These are phyloP conservation scores for Musa beccarii DNA, from an alignment of 176 grass and related monocot species.

Conservation along the genomic window DNA sequence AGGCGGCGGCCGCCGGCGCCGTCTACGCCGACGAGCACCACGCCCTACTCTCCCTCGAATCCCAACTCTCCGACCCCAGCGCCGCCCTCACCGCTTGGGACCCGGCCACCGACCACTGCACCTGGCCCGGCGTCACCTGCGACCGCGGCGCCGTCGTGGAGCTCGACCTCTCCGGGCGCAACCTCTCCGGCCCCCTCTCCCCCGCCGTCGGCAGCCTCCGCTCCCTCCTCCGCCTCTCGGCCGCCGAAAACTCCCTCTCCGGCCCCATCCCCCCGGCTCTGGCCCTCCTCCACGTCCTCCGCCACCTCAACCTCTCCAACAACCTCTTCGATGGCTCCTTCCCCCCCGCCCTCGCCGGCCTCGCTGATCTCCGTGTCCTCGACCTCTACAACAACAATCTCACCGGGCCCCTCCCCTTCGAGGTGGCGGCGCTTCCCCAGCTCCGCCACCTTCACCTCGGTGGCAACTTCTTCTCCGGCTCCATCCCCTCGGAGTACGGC, in stretches of 20 bases:
- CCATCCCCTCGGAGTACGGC: conserved; percentile 58
- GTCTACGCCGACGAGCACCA: neutral
- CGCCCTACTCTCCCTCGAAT: neutral
- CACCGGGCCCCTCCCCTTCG: conserved; percentile 52
- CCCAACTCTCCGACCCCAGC: neutral
- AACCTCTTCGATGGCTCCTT: conserved; percentile 64
- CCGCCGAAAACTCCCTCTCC: conserved; percentile 38
- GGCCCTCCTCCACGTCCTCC: conserved; percentile 35
- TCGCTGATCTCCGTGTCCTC: conserved; percentile 37
- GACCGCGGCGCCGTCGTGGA: neutral
- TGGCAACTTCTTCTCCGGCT: conserved; percentile 58
- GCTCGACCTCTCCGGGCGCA: conserved; percentile 41
- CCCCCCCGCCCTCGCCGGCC: conserved; percentile 20
- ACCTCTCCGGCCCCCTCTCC: conserved; percentile 64
- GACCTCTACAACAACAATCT: conserved; percentile 89
- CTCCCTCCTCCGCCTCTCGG: conserved; percentile 39
- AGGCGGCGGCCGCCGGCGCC: neutral
- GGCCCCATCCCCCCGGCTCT: conserved; percentile 48
- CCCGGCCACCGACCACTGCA: conserved; percentile 9
- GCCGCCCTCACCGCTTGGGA: conserved; percentile 1
- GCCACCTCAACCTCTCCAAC: conserved; percentile 81
- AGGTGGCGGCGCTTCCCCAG: conserved; percentile 37
- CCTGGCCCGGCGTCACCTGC: conserved; percentile 16
- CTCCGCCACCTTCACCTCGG: conserved; percentile 64
- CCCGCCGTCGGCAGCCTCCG: conserved; percentile 31